A percentile compares a stretch with the other conserved stretches of the same genome.
Evolutionary conservation across 495 filamentous ascomycete genomes (phyloP).

Genomic region (Aspergillus egyptiacus): DNA sequence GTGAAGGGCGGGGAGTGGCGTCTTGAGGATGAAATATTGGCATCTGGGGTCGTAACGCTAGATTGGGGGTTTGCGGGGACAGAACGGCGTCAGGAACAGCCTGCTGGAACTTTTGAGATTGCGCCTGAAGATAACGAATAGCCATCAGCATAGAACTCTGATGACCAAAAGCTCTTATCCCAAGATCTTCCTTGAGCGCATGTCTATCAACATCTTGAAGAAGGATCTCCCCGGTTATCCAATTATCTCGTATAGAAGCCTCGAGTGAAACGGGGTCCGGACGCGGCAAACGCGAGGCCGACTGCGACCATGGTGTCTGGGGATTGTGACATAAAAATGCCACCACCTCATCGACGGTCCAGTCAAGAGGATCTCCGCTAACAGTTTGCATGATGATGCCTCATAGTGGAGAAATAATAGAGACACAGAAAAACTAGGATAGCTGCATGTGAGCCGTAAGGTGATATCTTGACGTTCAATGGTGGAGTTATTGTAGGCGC

Average conservation of each 20-base stretch:
- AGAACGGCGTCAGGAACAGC: neutral
- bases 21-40: neutral
- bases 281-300: slow-evolving; percentile 25
- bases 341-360: slow-evolving; percentile 61
- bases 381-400: slow-evolving; percentile 13
- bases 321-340: slow-evolving; percentile 53
- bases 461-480: too few species aligned
- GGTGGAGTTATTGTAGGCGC: too few species aligned
- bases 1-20: neutral
- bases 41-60: neutral
- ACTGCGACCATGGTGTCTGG: slow-evolving; percentile 38
- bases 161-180: slow-evolving; percentile 42
- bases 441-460: too few species aligned
- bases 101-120: slow-evolving; percentile 37
- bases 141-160: slow-evolving; percentile 40
- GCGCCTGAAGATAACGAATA: slow-evolving; percentile 38
- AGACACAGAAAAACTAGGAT: too few species aligned
- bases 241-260: slow-evolving; percentile 48
- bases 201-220: slow-evolving; percentile 44
- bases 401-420: too few species aligned
- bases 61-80: neutral
- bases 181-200: slow-evolving; percentile 45
- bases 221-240: slow-evolving; percentile 57
- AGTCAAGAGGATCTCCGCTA: slow-evolving; percentile 55
- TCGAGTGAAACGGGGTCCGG: slow-evolving; percentile 50